Evolutionary conservation across 257 asterid species (phyloP).

Genomic region (Solanum paucissectum): DNA sequence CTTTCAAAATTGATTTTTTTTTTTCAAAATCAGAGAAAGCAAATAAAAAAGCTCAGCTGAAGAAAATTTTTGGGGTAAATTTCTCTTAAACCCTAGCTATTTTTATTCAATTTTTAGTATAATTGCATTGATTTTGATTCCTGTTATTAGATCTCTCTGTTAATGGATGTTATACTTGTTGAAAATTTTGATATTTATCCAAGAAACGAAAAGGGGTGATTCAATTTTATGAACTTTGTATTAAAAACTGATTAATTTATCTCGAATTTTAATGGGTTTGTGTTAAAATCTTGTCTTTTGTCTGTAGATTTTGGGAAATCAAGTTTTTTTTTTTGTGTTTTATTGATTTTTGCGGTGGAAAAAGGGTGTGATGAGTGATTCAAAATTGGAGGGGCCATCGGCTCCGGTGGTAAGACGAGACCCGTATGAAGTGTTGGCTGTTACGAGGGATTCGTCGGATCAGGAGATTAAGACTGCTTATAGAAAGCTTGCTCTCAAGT

Average conservation of each 20-base stretch:
- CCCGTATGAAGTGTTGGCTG: constrained; percentile 91
- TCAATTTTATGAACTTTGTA: constrained; percentile 5
- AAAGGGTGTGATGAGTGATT: constrained; percentile 41
- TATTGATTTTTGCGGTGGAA: background rate
- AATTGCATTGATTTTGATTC: background rate
- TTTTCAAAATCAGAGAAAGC: background rate
- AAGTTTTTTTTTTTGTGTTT: background rate
- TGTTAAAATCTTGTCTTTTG: background rate
- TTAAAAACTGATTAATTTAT: background rate
- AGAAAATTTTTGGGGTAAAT: background rate
- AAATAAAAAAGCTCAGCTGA: background rate
- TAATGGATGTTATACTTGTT: background rate
- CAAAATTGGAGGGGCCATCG: constrained; percentile 68
- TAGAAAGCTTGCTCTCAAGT: constrained; percentile 97
- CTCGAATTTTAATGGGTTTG: background rate
- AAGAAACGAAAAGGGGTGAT: constrained; percentile 6
- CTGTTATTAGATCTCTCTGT: background rate
- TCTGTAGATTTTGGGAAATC: constrained; percentile 3
- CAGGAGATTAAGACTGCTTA: constrained; percentile 97
- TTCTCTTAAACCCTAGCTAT: constrained; percentile 1
- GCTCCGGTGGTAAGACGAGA: constrained; percentile 73
- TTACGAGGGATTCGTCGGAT: constrained; percentile 80
- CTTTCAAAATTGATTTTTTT: background rate
- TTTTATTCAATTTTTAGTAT: background rate
- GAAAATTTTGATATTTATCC: background rate